Evolutionary conservation across 75 land plant genomes (phyloP).

Genomic region (Pseudotsuga menziesii): DNA sequence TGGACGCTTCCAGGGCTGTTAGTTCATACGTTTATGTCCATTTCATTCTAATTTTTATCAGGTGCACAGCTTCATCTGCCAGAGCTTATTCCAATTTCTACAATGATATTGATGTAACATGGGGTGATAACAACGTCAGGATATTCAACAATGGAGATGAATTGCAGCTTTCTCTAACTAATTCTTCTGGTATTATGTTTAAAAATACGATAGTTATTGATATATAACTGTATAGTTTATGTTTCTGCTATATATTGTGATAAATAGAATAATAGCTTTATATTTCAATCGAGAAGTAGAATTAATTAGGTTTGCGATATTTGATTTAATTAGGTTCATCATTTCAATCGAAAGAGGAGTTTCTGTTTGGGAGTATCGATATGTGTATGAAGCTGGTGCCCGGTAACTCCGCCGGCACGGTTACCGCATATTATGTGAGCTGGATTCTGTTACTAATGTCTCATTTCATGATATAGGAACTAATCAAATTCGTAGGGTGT

Average conservation of each 20-base stretch:
- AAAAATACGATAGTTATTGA: background rate
- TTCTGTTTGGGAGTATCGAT: constrained; percentile 37
- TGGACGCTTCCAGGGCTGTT: no score
- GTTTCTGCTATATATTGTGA: background rate
- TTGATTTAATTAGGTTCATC: constrained; percentile 15
- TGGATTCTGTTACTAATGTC: no score
- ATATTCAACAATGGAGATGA: background rate
- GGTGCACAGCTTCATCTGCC: background rate
- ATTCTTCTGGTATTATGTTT: background rate
- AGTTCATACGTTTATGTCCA: no score
- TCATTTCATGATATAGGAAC: no score
- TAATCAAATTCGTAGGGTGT: no score
- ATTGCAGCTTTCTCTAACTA: background rate
- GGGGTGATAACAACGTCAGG: background rate
- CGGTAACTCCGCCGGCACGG: constrained; percentile 39
- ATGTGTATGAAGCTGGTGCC: constrained; percentile 50
- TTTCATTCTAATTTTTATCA: no score
- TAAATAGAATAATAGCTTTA: no score
- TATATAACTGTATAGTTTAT: background rate
- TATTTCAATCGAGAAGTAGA: no score
- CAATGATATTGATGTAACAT: background rate
- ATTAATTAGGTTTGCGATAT: no score
- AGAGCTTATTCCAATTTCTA: background rate
- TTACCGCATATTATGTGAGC: constrained; percentile 38
- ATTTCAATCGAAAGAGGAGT: constrained; percentile 16